These are phyloP conservation scores for Celoporthe dispersa DNA, from an alignment of 2,329 filamentous ascomycete species.

Conservation along the genomic window DNA sequence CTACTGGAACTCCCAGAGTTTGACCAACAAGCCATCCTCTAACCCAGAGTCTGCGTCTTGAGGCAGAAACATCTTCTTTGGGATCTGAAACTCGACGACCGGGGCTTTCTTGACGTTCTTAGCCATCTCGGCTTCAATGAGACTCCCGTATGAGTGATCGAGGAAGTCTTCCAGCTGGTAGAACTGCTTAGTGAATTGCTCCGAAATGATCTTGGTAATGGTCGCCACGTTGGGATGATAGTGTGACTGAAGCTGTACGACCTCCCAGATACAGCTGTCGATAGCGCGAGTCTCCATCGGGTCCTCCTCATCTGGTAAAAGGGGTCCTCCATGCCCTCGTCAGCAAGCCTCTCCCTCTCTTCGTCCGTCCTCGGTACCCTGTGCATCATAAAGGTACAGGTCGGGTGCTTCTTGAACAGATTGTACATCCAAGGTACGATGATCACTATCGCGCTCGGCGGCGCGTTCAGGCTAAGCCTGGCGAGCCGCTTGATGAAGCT, in stretches of 20 bases:
- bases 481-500: slow-evolving; percentile 96
- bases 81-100: slow-evolving; percentile 92
- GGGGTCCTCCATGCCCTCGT: slow-evolving; percentile 68
- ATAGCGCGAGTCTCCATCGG: slow-evolving; percentile 87
- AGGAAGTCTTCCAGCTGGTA: slow-evolving; percentile 98
- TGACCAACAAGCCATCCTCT: slow-evolving; percentile 61
- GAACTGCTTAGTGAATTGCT: slow-evolving; percentile 94
- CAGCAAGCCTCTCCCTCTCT: slow-evolving; percentile 62
- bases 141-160: slow-evolving; percentile 86
- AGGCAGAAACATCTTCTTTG: slow-evolving; percentile 75
- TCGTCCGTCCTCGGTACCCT: slow-evolving; percentile 66
- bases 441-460: slow-evolving; percentile 85
- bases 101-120: slow-evolving; percentile 86
- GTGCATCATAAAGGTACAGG: slow-evolving; percentile 96
- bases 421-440: slow-evolving; percentile 96
- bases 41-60: slow-evolving; percentile 52
- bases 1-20: slow-evolving; percentile 61
- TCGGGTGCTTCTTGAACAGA: slow-evolving; percentile 84
- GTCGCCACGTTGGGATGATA: slow-evolving; percentile 97
- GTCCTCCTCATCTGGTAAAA: slow-evolving; percentile 78
- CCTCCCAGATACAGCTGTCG: slow-evolving; percentile 93
- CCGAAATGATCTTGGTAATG: slow-evolving; percentile 88
- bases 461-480: slow-evolving; percentile 81
- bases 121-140: slow-evolving; percentile 81
- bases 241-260: slow-evolving; percentile 87